Conservation (phyloP, 2,329 filamentous ascomycete species). For the Clonostachys sp. region DNA sequence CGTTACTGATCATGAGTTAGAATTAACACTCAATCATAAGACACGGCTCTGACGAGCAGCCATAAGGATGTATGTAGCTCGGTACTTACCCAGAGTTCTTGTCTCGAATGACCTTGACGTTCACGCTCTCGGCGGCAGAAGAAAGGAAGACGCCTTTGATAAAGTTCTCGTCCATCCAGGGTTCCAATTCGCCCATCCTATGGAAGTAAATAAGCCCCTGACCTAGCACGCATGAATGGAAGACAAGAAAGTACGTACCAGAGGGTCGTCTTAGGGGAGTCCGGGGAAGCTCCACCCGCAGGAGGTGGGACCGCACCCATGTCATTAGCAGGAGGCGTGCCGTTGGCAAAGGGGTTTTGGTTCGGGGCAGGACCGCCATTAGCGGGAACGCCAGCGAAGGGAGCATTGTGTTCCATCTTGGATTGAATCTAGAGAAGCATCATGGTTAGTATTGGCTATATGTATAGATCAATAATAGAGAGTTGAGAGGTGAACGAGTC, state of each 20-base stretch:
- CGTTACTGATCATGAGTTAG: conserved; percentile 58
- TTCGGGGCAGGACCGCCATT: conserved; percentile 21
- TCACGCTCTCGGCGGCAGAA: conserved; percentile 88
- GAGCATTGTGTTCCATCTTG: conserved; percentile 24
- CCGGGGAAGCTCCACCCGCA: conserved; percentile 23
- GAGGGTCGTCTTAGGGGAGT: conserved; percentile 53
- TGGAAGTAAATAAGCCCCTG: background rate
- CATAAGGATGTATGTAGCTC: background rate
- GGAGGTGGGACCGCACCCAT: conserved; percentile 26
- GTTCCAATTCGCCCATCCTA: conserved; percentile 98
- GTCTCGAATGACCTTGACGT: conserved; percentile 99
- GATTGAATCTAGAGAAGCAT: conserved; percentile 5
- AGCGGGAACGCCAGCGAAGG: conserved; percentile 19
- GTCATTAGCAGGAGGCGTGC: conserved; percentile 30
- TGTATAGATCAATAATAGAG: too few relatives aligned
- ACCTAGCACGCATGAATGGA: background rate
- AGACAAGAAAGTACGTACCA: conserved; percentile 35
- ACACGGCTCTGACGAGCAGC: background rate
- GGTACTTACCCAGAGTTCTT: conserved; percentile 87
- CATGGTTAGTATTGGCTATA: too few relatives aligned
- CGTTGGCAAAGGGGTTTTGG: conserved; percentile 30
- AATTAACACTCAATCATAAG: conserved; percentile 4
- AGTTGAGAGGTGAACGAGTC: too few relatives aligned
- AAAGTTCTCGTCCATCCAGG: conserved; percentile 99
- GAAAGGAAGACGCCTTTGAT: conserved; percentile 88